Conservation (phyloP, 2,329 filamentous ascomycete genomes). For the Sporothrix pallida region DNA sequence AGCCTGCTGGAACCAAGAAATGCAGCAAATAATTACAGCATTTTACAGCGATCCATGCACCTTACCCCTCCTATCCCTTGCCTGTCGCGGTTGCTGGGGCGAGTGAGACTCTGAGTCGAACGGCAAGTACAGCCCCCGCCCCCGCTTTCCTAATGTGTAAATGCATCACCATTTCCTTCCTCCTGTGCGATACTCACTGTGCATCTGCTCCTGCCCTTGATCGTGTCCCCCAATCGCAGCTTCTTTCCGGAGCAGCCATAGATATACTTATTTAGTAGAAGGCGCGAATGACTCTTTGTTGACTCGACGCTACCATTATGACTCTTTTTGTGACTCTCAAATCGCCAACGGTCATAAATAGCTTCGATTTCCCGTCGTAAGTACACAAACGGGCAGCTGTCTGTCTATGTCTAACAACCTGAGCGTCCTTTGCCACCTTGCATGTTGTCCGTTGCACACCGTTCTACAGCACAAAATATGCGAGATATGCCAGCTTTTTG, state of each 20-base stretch:
- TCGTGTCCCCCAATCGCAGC: neutral
- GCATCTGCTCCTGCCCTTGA: neutral
- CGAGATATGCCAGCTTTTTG: neutral
- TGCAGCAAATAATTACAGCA: too few relatives aligned
- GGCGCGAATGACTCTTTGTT: constrained; percentile 8
- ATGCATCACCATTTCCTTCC: constrained; percentile 24
- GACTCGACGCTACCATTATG: neutral
- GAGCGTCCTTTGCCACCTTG: neutral
- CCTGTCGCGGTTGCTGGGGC: constrained; percentile 18
- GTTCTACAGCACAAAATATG: neutral
- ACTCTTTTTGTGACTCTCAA: constrained; percentile 19
- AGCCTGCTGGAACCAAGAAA: constrained; percentile 7
- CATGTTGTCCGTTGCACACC: too few relatives aligned
- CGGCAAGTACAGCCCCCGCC: constrained; percentile 31
- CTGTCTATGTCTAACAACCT: too few relatives aligned
- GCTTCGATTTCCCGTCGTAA: neutral
- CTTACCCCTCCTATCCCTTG: constrained; percentile 19
- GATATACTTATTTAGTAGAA: neutral
- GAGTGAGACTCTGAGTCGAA: constrained; percentile 24
- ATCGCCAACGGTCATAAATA: neutral
- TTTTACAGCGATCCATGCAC: constrained; percentile 10
- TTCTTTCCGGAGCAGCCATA: neutral
- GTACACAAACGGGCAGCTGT: neutral
- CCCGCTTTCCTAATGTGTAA: constrained; percentile 35
- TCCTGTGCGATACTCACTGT: neutral